A percentile compares a stretch with the other conserved stretches of the same genome.
phyloP scores from a whole-genome alignment of 129 eudicot genomes.

The Lactuca sativa region DNA sequence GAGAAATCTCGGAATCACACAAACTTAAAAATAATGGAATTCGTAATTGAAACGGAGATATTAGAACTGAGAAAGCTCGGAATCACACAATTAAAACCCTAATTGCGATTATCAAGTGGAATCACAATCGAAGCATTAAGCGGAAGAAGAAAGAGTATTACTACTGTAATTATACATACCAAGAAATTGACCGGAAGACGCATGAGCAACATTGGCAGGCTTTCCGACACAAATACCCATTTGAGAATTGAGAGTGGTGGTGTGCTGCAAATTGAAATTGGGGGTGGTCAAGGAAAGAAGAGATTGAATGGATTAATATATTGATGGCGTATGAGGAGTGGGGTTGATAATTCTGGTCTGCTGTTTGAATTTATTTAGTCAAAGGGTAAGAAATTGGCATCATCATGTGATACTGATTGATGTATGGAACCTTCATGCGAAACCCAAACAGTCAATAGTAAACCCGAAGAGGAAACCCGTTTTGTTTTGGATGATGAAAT shows the following conservation, averaged over 20 bases:
- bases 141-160: not conserved
- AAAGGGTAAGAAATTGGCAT: conserved; percentile 3
- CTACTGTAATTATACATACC: conserved; percentile 36
- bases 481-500: not conserved
- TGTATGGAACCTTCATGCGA: not conserved
- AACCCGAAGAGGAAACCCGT: not conserved
- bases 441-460: not conserved
- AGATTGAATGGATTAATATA: conserved; percentile 15
- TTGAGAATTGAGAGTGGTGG: not conserved
- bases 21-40: not conserved
- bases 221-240: conserved; percentile 76
- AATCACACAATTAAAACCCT: not conserved
- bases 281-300: not conserved
- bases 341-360: conserved; percentile 17
- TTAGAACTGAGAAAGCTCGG: not conserved
- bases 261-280: conserved; percentile 12
- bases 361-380: conserved; percentile 9
- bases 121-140: conserved; percentile 6
- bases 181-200: conserved; percentile 59
- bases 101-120: not conserved
- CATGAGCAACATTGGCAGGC: conserved; percentile 74
- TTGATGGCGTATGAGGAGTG: not conserved
- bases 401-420: conserved; percentile 5
- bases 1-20: not conserved
- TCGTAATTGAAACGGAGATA: not conserved